Base-by-base conservation (phyloP, 306 rosid species). In the Corylus avellana region DNA sequence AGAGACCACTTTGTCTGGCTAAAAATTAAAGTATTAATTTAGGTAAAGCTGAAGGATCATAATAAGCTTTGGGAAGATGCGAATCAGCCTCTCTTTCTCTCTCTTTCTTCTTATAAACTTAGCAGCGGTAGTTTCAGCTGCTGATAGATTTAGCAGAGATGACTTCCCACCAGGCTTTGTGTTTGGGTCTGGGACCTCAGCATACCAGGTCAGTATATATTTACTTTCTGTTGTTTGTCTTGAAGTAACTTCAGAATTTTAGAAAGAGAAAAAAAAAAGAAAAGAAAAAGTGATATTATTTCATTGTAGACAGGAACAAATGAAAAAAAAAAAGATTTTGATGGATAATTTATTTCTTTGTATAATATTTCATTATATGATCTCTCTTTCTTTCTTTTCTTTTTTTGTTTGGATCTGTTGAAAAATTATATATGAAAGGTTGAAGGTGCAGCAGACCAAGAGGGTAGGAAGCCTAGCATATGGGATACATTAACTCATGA, bases 181-280 rank as follows among this genome's bases (percentile, higher is more conserved):
- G 0, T 92, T 92, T 72, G 94, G 96, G 16, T 89, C 90, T 1
- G 69, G 83, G 75, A 77, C 91, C 75, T 85, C 96, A 0, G 94
- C 96, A 74, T 92, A 86, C 57, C 96, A 92, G 91, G 96, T 85
- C 35, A 44, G 51, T 39, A 12, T 2, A 32, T 17, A 37, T 32
- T 32, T 32, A 1, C 2, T 32, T 32, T 32, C 35, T 32, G 1
- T 32, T 1, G 35, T 32, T 32, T 32, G 35, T 32, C 35, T 1
- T 29, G 32, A 29, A 29, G 32, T 29, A 29, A 29, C 35, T 32
- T 32, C 35, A 32, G 35, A 32, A 32, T 32, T 32, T 32, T 32
- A 32, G 35, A 32, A 32, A 32, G 35, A 32, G 2, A 32, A 32
- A 32, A 32, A 32, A 32, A 32, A 29, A n/a, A n/a, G n/a, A n/a